Base-by-base conservation (phyloP, 2,329 filamentous ascomycete genomes). In the Aspergillus sp. region DNA sequence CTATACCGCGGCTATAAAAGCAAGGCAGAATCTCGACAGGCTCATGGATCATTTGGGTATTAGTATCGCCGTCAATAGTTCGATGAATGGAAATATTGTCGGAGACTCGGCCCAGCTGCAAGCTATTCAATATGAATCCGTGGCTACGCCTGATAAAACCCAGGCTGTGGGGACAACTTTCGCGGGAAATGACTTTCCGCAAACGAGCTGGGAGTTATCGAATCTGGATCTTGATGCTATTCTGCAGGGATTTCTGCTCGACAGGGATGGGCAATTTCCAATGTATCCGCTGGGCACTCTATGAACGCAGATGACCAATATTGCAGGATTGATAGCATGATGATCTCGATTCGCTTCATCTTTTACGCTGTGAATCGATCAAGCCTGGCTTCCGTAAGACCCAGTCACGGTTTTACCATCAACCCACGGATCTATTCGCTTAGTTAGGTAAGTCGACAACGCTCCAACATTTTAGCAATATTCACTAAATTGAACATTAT, bases 151-250 rank as follows among this genome's bases (percentile, higher is more conserved):
- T 44, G 33, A 52, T 23, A 30, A 30, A 30, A 30, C 25, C 25
- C 25, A 30, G 25, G 42, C 46, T 3, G 7, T 37, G 10, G 46
- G 49, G 2, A 47, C 52, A 22, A 20, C 15, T 7, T 9, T 47
- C 17, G 51, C 50, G 2, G 41, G 53, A 15, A 50, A 12, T 19
- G 45, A 2, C 50, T 51, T 25, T 45, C 10, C 54, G 4, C 44
- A 53, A 30, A 30, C 57, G 20, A 50, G 51, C 22, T 53, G 55
- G 47, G 57, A 53, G 17, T 33, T 59, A 15, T 60, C 58, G 1
- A 57, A 60, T 42, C 38, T 61, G 3, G 59, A 61, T 30, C 53
- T 61, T 25, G 59, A 61, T 35, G 58, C 59, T 6, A 61, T 61
- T 38, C 56, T 58, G 4, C 53, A 61, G 41, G 57, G 59, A 4